Evolutionary conservation across 1,139 yeast genomes (phyloP).

Genomic region (Suhomyces atakaporum): DNA sequence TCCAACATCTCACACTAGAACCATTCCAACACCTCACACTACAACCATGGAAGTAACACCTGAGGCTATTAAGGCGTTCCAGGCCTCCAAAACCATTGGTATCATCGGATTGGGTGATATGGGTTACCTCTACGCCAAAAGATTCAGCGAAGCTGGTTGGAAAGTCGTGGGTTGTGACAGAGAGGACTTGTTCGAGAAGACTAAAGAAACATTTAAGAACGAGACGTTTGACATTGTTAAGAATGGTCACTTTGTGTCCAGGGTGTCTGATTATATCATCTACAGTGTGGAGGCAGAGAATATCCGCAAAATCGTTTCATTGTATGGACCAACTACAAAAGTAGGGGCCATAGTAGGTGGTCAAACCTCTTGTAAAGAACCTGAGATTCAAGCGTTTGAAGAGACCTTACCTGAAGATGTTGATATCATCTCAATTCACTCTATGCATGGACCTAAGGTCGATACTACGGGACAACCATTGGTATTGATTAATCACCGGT

Average conservation of each 20-base stretch:
- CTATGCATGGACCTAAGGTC: constrained; percentile 92
- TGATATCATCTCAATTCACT: constrained; percentile 83
- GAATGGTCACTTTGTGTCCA: constrained; percentile 83
- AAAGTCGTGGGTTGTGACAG: constrained; percentile 87
- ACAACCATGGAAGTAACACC: constrained; percentile 3
- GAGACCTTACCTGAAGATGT: constrained; percentile 70
- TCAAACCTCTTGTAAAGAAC: constrained; percentile 92
- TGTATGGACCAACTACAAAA: constrained; percentile 86
- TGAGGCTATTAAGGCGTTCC: constrained; percentile 2
- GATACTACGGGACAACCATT: constrained; percentile 90
- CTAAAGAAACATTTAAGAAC: constrained; percentile 42
- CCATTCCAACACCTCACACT: too few species aligned
- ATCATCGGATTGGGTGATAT: constrained; percentile 96
- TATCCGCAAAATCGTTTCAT: constrained; percentile 66
- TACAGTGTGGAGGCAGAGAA: constrained; percentile 91
- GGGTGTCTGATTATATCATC: constrained; percentile 77
- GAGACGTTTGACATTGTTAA: constrained; percentile 55
- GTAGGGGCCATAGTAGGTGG: constrained; percentile 95
- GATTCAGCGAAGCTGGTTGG: constrained; percentile 86
- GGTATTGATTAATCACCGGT: constrained; percentile 78
- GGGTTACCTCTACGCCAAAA: constrained; percentile 84
- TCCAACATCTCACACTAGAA: too few species aligned
- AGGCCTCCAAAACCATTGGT: constrained; percentile 60
- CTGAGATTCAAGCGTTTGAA: constrained; percentile 88
- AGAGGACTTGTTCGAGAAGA: constrained; percentile 60